Evolutionary conservation across 1,284 basidiomycete genomes (phyloP).

Genomic region (Cerrena zonata): DNA sequence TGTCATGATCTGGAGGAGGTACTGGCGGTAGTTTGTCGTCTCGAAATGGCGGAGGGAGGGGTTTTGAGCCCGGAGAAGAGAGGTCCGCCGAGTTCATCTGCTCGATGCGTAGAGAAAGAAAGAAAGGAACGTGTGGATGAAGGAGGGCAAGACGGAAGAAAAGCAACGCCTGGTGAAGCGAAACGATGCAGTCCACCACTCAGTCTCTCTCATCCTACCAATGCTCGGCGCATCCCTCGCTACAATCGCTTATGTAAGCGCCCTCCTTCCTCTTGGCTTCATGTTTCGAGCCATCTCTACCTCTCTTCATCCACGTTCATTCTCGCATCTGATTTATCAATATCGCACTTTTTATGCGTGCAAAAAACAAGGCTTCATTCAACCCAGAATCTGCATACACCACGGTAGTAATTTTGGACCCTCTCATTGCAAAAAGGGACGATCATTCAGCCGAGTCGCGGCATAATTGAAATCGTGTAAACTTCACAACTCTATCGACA

Average conservation of each 20-base stretch:
- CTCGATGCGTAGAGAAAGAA: conserved; percentile 8
- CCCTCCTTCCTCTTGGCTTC: not conserved
- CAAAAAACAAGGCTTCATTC: too few species aligned
- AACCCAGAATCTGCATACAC: too few species aligned
- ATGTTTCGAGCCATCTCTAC: not conserved
- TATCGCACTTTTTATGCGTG: too few species aligned
- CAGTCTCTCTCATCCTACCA: too few species aligned
- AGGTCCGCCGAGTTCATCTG: conserved; percentile 21
- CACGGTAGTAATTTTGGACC: too few species aligned
- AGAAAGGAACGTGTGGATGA: conserved; percentile 13
- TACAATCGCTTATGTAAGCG: not conserved
- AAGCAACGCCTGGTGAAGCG: not conserved
- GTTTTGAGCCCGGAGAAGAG: conserved; percentile 20
- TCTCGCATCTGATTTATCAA: too few species aligned
- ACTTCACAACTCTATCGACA: too few species aligned
- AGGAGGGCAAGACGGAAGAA: conserved; percentile 10
- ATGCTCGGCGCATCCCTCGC: not conserved
- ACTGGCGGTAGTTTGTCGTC: conserved; percentile 33
- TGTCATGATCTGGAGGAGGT: conserved; percentile 27
- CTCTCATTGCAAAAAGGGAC: too few species aligned
- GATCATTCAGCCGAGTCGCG: too few species aligned
- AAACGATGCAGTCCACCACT: not conserved
- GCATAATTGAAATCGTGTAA: too few species aligned
- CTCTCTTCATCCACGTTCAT: too few species aligned
- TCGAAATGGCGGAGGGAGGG: conserved; percentile 27